Evolutionary conservation across 352 stramenopile genomes (phyloP).

Genomic region (Pythium coloratum): DNA sequence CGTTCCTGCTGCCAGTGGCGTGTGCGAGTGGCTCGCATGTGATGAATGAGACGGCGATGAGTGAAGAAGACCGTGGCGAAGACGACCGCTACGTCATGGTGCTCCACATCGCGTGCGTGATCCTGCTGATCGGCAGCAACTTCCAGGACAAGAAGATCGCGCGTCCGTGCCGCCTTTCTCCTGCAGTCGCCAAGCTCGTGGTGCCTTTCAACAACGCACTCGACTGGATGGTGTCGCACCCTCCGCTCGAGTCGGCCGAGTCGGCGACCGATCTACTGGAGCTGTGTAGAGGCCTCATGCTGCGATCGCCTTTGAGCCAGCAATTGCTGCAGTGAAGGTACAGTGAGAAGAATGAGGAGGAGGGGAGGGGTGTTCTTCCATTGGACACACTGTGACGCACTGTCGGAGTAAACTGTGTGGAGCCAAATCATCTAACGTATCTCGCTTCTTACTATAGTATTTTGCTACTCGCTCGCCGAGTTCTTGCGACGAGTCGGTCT

Average conservation of each 20-base stretch:
- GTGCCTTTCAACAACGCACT: conserved; percentile 55
- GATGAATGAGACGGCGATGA: conserved; percentile 44
- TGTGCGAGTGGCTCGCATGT: conserved; percentile 64
- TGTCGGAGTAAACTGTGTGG: conserved; percentile 11
- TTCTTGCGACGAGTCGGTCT: conserved; percentile 1
- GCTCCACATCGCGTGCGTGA: conserved; percentile 65
- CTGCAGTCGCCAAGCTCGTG: conserved; percentile 46
- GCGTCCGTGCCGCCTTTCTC: conserved; percentile 37
- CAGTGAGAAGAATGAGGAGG: background rate
- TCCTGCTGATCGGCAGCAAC: conserved; percentile 69
- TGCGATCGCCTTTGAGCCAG: conserved; percentile 46
- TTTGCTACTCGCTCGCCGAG: conserved; percentile 18
- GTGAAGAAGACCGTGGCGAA: conserved; percentile 53
- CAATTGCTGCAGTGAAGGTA: conserved; percentile 23
- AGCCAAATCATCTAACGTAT: conserved; percentile 4
- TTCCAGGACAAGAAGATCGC: conserved; percentile 46
- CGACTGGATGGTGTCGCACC: conserved; percentile 56
- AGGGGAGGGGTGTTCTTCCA: background rate
- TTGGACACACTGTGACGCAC: conserved; percentile 8
- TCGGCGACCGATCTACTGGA: conserved; percentile 69
- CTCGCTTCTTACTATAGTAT: conserved; percentile 3
- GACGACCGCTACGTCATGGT: conserved; percentile 82
- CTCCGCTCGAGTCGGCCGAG: conserved; percentile 51
- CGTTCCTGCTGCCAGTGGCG: conserved; percentile 71
- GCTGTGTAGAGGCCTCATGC: conserved; percentile 61